Percentiles rank a stretch among this genome's conserved stretches.
Evolutionary conservation across 768 basidiomycete species (phyloP).

Genomic region (Auricularia auricula-judae): DNA sequence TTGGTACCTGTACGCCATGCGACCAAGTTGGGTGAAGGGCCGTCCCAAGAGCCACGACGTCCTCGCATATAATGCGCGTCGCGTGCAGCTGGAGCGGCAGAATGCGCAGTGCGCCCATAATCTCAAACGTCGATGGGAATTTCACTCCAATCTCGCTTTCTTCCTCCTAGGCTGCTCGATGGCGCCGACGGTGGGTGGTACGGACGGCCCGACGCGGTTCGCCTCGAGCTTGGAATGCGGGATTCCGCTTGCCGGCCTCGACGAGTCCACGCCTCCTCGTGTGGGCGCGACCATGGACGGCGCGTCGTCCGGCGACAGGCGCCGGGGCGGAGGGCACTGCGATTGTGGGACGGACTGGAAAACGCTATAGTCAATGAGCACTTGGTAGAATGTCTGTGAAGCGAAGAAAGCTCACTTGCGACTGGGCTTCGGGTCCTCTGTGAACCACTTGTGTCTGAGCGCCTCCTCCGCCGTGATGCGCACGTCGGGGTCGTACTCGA

Average conservation of each 20-base stretch:
- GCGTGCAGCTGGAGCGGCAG: no score
- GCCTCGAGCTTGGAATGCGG: neutral
- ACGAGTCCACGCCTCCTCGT: neutral
- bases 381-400: no score
- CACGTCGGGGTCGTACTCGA: conserved; percentile 83
- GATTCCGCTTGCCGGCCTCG: neutral
- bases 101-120: no score
- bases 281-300: conserved; percentile 54
- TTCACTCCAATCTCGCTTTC: neutral
- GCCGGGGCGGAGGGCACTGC: conserved; percentile 73
- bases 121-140: no score
- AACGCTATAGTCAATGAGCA: conserved; percentile 37
- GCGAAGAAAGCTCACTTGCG: conserved; percentile 84
- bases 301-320: conserved; percentile 89
- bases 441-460: conserved; percentile 82
- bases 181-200: neutral
- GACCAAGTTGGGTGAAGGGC: no score
- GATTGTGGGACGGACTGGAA: conserved; percentile 54
- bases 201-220: neutral
- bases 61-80: no score
- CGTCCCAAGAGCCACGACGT: no score
- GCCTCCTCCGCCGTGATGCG: conserved; percentile 77
- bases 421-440: conserved; percentile 78
- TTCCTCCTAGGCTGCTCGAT: neutral
- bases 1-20: no score